Conservation (phyloP, 202 grass and related monocot species). For the Thinopyrum obtusiflorum region DNA sequence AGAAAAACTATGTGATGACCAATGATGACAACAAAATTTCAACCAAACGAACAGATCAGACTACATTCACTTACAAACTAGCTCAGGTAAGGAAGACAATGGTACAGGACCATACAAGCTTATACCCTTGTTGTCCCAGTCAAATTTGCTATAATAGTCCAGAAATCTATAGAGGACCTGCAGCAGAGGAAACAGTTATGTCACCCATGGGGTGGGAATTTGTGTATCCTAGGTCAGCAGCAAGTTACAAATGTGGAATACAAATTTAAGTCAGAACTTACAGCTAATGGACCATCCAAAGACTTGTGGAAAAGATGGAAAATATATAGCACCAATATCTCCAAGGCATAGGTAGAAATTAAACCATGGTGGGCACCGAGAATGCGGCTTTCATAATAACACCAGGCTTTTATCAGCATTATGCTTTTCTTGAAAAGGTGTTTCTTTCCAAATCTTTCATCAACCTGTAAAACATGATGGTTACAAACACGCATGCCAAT, state of each 20-base stretch:
- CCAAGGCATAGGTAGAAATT: slow-evolving; percentile 96
- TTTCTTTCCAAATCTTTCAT: slow-evolving; percentile 60
- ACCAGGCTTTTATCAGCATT: slow-evolving; percentile 96
- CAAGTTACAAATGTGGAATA: slow-evolving; percentile 4
- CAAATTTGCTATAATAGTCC: slow-evolving; percentile 91
- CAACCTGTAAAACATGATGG: slow-evolving; percentile 55
- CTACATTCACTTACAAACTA: slow-evolving; percentile 63
- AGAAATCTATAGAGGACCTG: slow-evolving; percentile 93
- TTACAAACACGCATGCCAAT: slow-evolving; percentile 10
- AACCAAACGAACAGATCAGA: slow-evolving; percentile 13
- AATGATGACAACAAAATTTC: slow-evolving; percentile 14
- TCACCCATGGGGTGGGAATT: slow-evolving; percentile 24
- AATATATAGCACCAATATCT: slow-evolving; percentile 77
- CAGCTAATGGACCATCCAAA: slow-evolving; percentile 74
- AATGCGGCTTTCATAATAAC: slow-evolving; percentile 95
- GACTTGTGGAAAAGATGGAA: slow-evolving; percentile 76
- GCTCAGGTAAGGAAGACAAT: slow-evolving; percentile 75
- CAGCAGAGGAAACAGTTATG: slow-evolving; percentile 29
- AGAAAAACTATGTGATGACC: slow-evolving; percentile 30
- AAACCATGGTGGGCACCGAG: slow-evolving; percentile 94
- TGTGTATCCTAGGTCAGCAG: slow-evolving; percentile 13
- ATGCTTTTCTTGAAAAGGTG: slow-evolving; percentile 92
- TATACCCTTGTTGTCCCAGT: slow-evolving; percentile 80
- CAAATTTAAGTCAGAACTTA: slow-evolving; percentile 37
- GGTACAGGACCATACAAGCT: slow-evolving; percentile 70